Percentiles rank a stretch among this genome's conserved stretches.
Conservation (phyloP, 2,329 filamentous ascomycete species). For the Purpureocillium lavendulum region DNA sequence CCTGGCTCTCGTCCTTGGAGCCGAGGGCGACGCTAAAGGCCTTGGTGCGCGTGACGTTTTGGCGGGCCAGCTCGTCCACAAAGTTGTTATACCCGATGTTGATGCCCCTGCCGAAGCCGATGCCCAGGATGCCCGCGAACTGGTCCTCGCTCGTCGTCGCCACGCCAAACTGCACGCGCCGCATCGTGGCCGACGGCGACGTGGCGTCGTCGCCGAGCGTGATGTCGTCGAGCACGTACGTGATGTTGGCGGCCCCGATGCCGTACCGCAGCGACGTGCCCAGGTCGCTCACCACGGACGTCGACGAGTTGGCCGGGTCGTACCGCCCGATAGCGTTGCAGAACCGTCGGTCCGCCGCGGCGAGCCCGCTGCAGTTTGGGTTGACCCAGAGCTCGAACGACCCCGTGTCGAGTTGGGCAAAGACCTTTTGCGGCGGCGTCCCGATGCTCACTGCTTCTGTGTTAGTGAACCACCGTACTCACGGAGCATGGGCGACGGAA, state of each 20-base stretch:
- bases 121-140: constrained; percentile 59
- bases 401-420: constrained; percentile 49
- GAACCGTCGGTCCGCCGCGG: constrained; percentile 30
- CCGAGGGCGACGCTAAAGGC: constrained; percentile 61
- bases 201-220: constrained; percentile 22
- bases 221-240: constrained; percentile 40
- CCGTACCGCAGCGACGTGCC: constrained; percentile 38
- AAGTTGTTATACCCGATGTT: constrained; percentile 42
- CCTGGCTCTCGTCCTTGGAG: constrained; percentile 48
- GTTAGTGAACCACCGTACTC: too few relatives aligned
- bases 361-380: constrained; percentile 42
- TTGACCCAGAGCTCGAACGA: constrained; percentile 58
- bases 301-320: constrained; percentile 31
- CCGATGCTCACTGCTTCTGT: constrained; percentile 34
- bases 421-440: constrained; percentile 43
- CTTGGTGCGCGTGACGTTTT: constrained; percentile 48
- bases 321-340: constrained; percentile 38
- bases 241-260: constrained; percentile 41
- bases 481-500: too few relatives aligned
- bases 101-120: constrained; percentile 53
- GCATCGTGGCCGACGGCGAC: constrained; percentile 27
- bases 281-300: constrained; percentile 20
- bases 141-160: constrained; percentile 42
- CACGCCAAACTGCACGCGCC: constrained; percentile 55
- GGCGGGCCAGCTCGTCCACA: constrained; percentile 38